Percentiles rank a stretch among this genome's conserved stretches.
These are phyloP conservation scores for Akebia trifoliata DNA, from an alignment of 164 flowering plant species.

Conservation along the genomic window DNA sequence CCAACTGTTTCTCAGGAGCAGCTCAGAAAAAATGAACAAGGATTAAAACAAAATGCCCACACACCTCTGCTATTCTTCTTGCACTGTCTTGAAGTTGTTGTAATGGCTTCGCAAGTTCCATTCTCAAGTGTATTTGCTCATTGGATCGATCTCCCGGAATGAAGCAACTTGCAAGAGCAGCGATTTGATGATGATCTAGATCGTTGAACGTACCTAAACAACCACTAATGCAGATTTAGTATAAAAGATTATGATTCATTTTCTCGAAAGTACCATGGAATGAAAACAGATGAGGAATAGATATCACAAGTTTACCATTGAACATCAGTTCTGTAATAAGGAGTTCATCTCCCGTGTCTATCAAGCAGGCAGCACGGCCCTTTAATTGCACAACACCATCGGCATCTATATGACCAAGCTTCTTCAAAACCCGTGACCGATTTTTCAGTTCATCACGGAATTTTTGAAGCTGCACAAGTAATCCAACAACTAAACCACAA, in stretches of 20 bases:
- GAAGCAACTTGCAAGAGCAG: conserved; percentile 97
- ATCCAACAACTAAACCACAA: conserved; percentile 7
- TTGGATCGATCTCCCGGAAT: conserved; percentile 86
- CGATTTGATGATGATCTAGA: conserved; percentile 96
- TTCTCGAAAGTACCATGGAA: not conserved
- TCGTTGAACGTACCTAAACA: conserved; percentile 86
- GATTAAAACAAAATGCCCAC: not conserved
- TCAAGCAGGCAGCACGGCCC: conserved; percentile 97
- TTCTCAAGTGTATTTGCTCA: conserved; percentile 85
- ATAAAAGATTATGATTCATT: not conserved
- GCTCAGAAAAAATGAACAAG: not conserved
- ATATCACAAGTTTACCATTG: conserved; percentile 50
- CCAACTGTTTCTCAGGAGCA: not conserved
- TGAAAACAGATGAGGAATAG: not conserved
- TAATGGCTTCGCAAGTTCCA: conserved; percentile 85
- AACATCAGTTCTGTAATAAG: conserved; percentile 98
- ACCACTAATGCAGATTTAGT: conserved; percentile 6
- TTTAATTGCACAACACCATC: conserved; percentile 94
- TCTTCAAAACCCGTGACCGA: conserved; percentile 87
- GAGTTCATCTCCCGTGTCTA: conserved; percentile 98
- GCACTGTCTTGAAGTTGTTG: conserved; percentile 98
- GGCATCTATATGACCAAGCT: conserved; percentile 95
- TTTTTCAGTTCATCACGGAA: conserved; percentile 93
- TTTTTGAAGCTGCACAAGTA: conserved; percentile 78
- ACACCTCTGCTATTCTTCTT: conserved; percentile 91